Evolutionary conservation across 192 early-diverging fungal species (phyloP), one percentile per base, ranked within the genome.

Genomic region (Chytriomyces hyalinus): DNA sequence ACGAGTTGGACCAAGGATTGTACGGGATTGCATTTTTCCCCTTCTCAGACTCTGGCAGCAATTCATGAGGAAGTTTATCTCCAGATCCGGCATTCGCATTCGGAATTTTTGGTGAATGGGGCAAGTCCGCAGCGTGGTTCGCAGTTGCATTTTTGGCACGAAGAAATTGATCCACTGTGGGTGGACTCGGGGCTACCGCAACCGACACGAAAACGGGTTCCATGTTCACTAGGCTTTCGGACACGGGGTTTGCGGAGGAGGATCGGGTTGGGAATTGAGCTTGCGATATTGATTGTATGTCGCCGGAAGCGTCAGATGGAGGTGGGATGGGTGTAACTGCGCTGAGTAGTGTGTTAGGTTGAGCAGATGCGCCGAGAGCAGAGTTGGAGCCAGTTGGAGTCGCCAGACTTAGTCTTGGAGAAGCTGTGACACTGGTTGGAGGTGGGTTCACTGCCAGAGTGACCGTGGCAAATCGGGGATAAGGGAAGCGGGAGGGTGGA

Each of bases 1-100:
- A 36, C 36, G 53, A 57, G 20, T 13, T 20, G 20, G 53, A n/a
- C 68, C 68, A 70, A 47, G 68, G 68, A 28, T 70, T 70, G 51
- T 51, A 53, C 48, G 48, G 6, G 8, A 70, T 8, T 17, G 51
- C 20, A 10, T 47, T 22, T 50, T 70, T 70, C n/a, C 49, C 68
- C 68, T 70, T 70, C 22, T 20, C 63, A 57, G 53, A n/a, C 13
- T 57, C 53, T 13, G 2, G 53, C 53, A 57, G 5, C 53, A 57
- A 3, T 57, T 57, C 53, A 20, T 57, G 53, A 13, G 53, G 53
- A 13, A 57, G 20, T 57, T 57, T 57, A 13, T 13, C 53, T 20
- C 13, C 53, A 20, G 53, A 20, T n/a, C 20, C 53, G 3, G 53
- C 53, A 57, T 57, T 20, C 4, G 13, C 53, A 20, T 57, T 57